These are phyloP conservation scores for Candida andamanensis DNA, from an alignment of 805 yeast genomes.

Conservation along the genomic window DNA sequence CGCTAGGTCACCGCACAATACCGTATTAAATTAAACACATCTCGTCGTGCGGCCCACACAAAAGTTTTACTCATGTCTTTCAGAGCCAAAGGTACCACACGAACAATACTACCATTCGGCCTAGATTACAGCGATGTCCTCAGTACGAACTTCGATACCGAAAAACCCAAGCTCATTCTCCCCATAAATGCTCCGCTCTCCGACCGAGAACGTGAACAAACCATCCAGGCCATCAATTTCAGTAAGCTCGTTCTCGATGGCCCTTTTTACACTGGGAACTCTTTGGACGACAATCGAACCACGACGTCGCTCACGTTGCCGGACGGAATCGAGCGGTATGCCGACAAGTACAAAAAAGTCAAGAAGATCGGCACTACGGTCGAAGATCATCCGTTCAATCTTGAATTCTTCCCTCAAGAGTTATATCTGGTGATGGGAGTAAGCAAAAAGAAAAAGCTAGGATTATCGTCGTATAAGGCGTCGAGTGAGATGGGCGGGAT, in stretches of 20 bases:
- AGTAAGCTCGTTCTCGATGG: constrained; percentile 54
- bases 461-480: constrained; percentile 33
- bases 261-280: constrained; percentile 60
- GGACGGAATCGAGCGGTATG: constrained; percentile 77
- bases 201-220: constrained; percentile 44
- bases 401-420: constrained; percentile 73
- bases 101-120: constrained; percentile 62
- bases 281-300: constrained; percentile 22
- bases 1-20: too few species aligned
- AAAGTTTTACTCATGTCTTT: constrained; percentile 10
- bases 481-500: constrained; percentile 11
- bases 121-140: constrained; percentile 59
- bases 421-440: constrained; percentile 68
- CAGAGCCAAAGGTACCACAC: constrained; percentile 9
- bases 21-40: too few species aligned
- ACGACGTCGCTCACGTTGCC: constrained; percentile 13
- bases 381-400: constrained; percentile 71
- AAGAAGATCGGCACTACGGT: constrained; percentile 66
- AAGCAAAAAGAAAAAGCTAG: constrained; percentile 41
- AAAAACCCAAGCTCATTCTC: constrained; percentile 43
- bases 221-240: constrained; percentile 53
- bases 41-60: too few species aligned
- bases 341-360: constrained; percentile 72
- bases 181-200: constrained; percentile 63
- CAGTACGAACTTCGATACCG: constrained; percentile 27